Base-by-base conservation (phyloP, 345 rosid species). In the Arabidopsis suecica region DNA sequence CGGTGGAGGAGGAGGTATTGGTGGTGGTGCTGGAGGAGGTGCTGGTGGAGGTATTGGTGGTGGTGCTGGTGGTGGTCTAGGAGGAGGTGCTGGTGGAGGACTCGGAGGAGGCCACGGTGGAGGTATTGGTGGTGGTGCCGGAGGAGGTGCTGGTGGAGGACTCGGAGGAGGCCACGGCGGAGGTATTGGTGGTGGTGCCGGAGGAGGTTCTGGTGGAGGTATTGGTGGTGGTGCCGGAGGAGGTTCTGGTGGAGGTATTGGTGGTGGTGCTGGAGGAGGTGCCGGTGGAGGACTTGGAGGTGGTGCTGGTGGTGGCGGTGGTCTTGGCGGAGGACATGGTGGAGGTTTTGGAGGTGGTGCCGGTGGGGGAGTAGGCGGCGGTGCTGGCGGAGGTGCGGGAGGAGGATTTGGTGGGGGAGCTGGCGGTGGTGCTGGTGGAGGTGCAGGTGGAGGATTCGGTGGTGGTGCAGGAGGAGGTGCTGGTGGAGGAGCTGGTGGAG, bases 401-500 rank as follows among this genome's bases (percentile, higher is more conserved):
- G 70, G 72, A 0, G 84, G 80, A 0, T 0, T 0, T 20, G 22
- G 22, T 20, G 22, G 22, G 22, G 25, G 25, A 6, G 79, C 22
- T 0, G 86, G 78, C 0, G 78, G 66, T 0, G 82, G 80, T 0
- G 60, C 60, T 3, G 84, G 85, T 0, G 48, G 50, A 55, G 65
- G 6, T 61, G 73, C 34, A 0, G 69, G 69, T 0, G 69, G 69
- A 9, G 81, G 83, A 4, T 32, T 8, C 0, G 81, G 83, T 0
- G 80, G 82, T 0, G 85, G 81, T 0, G 3, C 3, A 0, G 83
- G 84, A 0, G 72, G 74, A 0, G 84, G 80, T 0, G 1, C 0
- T 0, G 86, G 79, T 0, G 83, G 70, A 0, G 83, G 81, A 1
- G 4, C 11, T 0, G 82, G 85, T 0, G 80, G 69, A 1, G 84